Base-by-base conservation (phyloP, 176 grass and related monocot genomes). In the Microstegium vimineum region DNA sequence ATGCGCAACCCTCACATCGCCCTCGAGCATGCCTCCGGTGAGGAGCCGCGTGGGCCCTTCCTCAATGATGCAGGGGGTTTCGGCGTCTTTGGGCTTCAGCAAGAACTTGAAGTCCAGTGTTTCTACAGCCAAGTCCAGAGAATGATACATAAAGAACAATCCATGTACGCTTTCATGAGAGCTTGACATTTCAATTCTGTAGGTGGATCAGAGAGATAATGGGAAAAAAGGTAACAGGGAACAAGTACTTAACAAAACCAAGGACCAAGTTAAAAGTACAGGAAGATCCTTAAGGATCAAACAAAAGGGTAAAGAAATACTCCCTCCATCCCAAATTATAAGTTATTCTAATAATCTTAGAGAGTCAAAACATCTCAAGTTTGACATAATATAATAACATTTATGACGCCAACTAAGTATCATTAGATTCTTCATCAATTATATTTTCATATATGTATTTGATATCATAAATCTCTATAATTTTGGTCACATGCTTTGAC, bases 61-160 rank as follows among this genome's bases (percentile, higher is more conserved):
- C 82, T 99, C 96, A 23, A 95, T 92, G 71, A 95, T 64, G 83
- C 89, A 99, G 0, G 91, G 89, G 38, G 80, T 78, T 1, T 35
- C 69, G 2, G 67, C 79, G 22, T 93, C 82, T 86, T 95, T 95
- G 46, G 96, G 96, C 87, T 95, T 99, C 34, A 99, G 85, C 77
- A 99, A 45, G 86, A 99, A 99, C 66, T 95, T 99, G 89, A 99
- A 95, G 40, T 93, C 93, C 28, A 99, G 83, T 10, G 93, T 90
- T 86, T 99, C 96, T 99, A 51, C 76, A 85, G 41, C 16, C 80
- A 81, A 62, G 38, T 45, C 12, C 51, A 28, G 28, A 67, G 5
- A 37, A 20, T 6, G 8, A 4, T 43, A 77, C 70, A 31, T 10
- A 33, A 27, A 38, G 12, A 20, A 20, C 5, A 78, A n/a, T 43